phyloP scores from a whole-genome alignment of 2,329 filamentous ascomycete species.

The Alternaria alternata region DNA sequence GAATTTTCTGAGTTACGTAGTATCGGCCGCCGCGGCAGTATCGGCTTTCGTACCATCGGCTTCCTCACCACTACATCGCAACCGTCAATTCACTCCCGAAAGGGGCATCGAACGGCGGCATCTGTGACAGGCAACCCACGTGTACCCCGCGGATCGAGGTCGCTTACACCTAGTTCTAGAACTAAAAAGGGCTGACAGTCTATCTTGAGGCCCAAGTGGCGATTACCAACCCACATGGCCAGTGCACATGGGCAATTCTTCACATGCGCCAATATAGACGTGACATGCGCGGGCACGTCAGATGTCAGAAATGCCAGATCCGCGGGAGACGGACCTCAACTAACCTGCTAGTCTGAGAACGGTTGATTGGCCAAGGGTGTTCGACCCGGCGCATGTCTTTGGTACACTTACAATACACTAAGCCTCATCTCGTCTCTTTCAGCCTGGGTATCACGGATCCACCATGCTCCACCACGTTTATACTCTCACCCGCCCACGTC shows the following conservation, averaged over 20 bases:
- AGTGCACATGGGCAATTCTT: slow-evolving; percentile 7
- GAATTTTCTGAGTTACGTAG: not conserved
- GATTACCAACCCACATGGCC: slow-evolving; percentile 4
- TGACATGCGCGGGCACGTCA: slow-evolving; percentile 8
- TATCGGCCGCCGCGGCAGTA: not conserved
- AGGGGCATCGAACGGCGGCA: not conserved
- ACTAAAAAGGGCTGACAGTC: not conserved
- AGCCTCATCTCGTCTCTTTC: slow-evolving; percentile 2
- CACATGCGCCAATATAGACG: not conserved
- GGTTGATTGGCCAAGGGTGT: not conserved
- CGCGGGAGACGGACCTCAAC: slow-evolving; percentile 6
- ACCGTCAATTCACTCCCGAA: not conserved
- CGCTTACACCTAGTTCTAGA: slow-evolving; percentile 1
- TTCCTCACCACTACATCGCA: not conserved
- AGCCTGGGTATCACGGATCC: not conserved
- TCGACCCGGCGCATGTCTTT: not conserved
- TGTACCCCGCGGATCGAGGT: not conserved
- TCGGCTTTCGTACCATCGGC: not conserved
- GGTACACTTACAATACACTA: slow-evolving; percentile 3
- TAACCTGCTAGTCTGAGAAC: not conserved
- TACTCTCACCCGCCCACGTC: not conserved
- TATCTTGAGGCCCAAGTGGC: slow-evolving; percentile 13
- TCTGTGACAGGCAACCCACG: not conserved
- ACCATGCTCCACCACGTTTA: not conserved
- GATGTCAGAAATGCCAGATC: slow-evolving; percentile 13